These are phyloP conservation scores for Acanthamoeba castellanii DNA, from an alignment of 208 protist genomes.

Conservation along the genomic window DNA sequence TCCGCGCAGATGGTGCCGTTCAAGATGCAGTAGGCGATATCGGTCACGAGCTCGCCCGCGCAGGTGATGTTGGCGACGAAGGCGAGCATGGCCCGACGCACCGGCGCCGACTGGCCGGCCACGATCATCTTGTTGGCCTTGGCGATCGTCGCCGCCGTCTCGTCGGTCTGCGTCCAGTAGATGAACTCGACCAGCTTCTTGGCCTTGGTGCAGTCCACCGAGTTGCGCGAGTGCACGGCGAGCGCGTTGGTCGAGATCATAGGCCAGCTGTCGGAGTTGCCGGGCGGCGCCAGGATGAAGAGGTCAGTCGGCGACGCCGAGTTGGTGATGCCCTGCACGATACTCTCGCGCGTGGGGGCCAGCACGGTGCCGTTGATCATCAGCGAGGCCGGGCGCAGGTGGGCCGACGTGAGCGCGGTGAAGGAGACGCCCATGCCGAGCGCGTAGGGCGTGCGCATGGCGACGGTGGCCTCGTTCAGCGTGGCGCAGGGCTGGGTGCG, in stretches of 20 bases:
- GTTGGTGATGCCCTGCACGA: background rate
- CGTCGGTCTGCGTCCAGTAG: constrained; percentile 41
- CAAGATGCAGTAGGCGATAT: background rate
- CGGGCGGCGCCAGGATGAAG: background rate
- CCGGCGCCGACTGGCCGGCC: background rate
- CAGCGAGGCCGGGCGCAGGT: background rate
- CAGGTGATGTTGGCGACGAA: constrained; percentile 30
- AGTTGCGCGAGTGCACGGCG: background rate
- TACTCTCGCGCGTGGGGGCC: background rate
- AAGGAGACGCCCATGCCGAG: background rate
- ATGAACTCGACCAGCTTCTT: background rate
- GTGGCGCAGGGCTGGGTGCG: background rate
- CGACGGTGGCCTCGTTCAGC: background rate
- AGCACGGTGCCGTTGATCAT: background rate
- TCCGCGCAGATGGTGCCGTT: constrained; percentile 1
- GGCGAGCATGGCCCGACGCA: background rate
- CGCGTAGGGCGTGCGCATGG: background rate
- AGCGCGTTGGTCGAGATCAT: constrained; percentile 42
- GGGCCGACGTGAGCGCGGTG: background rate
- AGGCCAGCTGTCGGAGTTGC: constrained; percentile 16
- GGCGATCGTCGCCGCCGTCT: background rate
- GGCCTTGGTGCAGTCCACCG: constrained; percentile 26
- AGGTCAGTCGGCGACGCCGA: background rate
- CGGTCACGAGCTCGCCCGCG: background rate
- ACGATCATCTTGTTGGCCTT: background rate